Base-by-base conservation (phyloP, 2,329 filamentous ascomycete species). In the Aspergillus bombycis region DNA sequence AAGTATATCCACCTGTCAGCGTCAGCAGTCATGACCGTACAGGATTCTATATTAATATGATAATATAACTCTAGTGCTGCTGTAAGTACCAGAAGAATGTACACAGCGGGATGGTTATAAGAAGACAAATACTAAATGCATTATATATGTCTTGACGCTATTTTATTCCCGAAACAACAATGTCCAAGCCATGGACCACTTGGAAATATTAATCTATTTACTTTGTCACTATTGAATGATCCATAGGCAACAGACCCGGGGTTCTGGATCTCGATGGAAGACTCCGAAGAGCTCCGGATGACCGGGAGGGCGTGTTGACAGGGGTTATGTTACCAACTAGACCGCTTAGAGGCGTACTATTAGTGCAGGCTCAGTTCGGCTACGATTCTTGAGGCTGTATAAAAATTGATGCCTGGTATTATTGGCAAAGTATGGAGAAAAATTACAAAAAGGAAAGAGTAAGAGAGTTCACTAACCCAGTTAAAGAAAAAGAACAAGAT, bases 211-310 rank as follows among this genome's bases (percentile, higher is more conserved):
- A 43, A 57, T 57, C 21, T 56, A 43, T 36, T 56, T 26, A 38
- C n/a, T 43, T 23, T 46, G n/a, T 46, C 28, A 46, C n/a, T 23
- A 45, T 57, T 45, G 55, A 57, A 23, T 26, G 36, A 58, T 26
- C 41, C 38, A 45, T 45, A 26, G 53, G 21, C 53, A 41, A 41
- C 53, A 26, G 56, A 43, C 38, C 56, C 56, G 23, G 26, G 41
- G 36, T 58, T 46, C 41, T 58, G 56, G 56, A 46, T 45, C 56
- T 52, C n/a, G 26, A 58, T 32, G 41, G 28, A 32, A 43, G 56
- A 46, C 28, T 58, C 56, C 56, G 56, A 52, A 52, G 48, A 30
- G 19, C 48, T 52, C 48, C 48, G 48, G 30, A 41, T 7, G 38
- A 41, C 38, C 38, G 19, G 30, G 26, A 52, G 21, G 32, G 48